Evolutionary conservation across 2,329 filamentous ascomycete species (phyloP), one percentile per base, ranked within the genome.

Genomic region (Epichloe coenophiala): DNA sequence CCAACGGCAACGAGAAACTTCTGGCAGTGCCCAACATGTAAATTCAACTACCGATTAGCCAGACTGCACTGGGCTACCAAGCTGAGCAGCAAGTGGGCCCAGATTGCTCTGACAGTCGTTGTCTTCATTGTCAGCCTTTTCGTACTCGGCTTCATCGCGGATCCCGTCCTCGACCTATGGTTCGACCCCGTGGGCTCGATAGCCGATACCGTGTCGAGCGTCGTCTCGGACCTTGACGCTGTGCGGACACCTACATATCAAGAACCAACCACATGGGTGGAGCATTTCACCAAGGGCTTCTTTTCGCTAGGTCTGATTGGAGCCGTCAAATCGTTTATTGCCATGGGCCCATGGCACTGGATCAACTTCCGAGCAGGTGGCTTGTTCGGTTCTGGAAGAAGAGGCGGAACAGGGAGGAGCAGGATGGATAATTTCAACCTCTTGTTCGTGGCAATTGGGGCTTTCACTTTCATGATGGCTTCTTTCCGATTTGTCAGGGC

Each of bases 161-260:
- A 97, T 66, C 90, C 90, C 1, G 88, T 97, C 53, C 84, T 97
- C 65, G 87, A 89, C 59, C 70, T 95, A 31, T 95, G 91, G 72
- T 69, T 91, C 50, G 88, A 95, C 61, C 89, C 89, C 0, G 68
- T 81, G 51, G 80, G 81, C 47, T 80, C 78, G 11, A 71, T 84
- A 47, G 64, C 70, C 36, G 74, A 77, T 21, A 68, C 75, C 40
- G 69, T 81, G 27, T 68, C 72, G 31, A 70, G 66, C 47, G 65
- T 70, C 53, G 66, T 62, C 61, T 68, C 68, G 36, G 71, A 71
- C 41, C 59, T 67, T 40, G 67, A 73, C 39, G 66, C 61, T 19
- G 45, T 60, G 41, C 59, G 59, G 21, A 57, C 60, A 37, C 54
- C 67, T 53, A 68, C 59, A 54, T 73, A 77, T 11, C 70, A 77